Evolutionary conservation across 2,329 filamentous ascomycete genomes (phyloP).

Genomic region (Diaporthe vaccinii): DNA sequence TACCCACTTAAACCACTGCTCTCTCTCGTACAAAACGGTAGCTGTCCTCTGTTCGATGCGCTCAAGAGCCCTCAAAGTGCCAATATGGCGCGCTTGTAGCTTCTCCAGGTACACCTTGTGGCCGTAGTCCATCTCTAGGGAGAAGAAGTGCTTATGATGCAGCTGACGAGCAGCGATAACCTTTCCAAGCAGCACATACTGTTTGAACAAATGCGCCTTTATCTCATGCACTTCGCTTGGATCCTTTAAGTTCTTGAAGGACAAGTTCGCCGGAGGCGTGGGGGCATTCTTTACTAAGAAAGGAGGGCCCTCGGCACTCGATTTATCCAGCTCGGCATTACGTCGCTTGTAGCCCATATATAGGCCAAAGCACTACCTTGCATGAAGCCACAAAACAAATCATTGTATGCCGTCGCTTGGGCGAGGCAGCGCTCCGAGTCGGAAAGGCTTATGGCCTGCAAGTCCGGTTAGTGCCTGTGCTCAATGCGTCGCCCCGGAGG

Average conservation of each 20-base stretch:
- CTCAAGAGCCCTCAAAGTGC: constrained; percentile 54
- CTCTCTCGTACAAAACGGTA: constrained; percentile 58
- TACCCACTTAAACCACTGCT: constrained; percentile 65
- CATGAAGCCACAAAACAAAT: constrained; percentile 58
- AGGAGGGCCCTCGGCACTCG: constrained; percentile 51
- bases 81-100: constrained; percentile 50
- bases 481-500: not conserved
- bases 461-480: not conserved
- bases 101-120: constrained; percentile 50
- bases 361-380: constrained; percentile 58
- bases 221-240: constrained; percentile 54
- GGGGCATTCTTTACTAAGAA: constrained; percentile 52
- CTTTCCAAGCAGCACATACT: constrained; percentile 47
- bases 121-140: constrained; percentile 49
- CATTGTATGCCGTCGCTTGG: constrained; percentile 55
- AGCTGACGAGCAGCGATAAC: constrained; percentile 42
- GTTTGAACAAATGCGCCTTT: constrained; percentile 55
- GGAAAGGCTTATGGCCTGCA: constrained; percentile 52
- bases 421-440: constrained; percentile 52
- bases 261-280: constrained; percentile 54
- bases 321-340: constrained; percentile 57
- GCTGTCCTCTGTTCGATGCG: constrained; percentile 57
- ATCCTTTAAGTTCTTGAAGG: constrained; percentile 54
- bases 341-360: constrained; percentile 64
- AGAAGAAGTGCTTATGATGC: constrained; percentile 50